phyloP scores from a whole-genome alignment of 306 rosid genomes.

The Quillaja saponaria region DNA sequence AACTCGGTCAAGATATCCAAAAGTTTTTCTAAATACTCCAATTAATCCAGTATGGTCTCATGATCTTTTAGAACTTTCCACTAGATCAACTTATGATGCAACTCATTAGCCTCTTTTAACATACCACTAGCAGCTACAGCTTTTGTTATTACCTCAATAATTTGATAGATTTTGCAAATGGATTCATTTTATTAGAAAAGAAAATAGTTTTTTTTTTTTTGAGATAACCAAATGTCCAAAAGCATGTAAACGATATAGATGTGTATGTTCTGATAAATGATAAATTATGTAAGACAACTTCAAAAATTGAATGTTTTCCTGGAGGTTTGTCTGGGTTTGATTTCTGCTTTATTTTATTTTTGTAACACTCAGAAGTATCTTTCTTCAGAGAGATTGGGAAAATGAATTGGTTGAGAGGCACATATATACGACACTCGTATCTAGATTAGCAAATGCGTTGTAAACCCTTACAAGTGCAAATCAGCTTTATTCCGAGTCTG shows the following conservation, averaged over 20 bases:
- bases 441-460: conserved; percentile 75
- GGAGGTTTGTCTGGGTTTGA: too few relatives aligned
- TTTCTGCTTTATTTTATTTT: too few relatives aligned
- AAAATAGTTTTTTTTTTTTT: too few relatives aligned
- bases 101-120: conserved; percentile 65
- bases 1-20: too few relatives aligned
- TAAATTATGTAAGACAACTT: too few relatives aligned
- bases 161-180: too few relatives aligned
- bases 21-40: conserved; percentile 19
- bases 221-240: too few relatives aligned
- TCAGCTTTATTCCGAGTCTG: conserved; percentile 75
- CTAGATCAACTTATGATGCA: conserved; percentile 57
- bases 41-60: conserved; percentile 37
- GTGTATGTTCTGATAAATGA: too few relatives aligned
- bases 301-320: too few relatives aligned
- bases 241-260: too few relatives aligned
- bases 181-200: too few relatives aligned
- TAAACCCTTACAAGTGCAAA: conserved; percentile 72
- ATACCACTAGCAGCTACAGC: conserved; percentile 76
- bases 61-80: conserved; percentile 53
- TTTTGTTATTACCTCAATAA: conserved; percentile 51
- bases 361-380: neutral
- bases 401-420: conserved; percentile 78
- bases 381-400: conserved; percentile 64
- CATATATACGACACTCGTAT: conserved; percentile 57